Percentiles rank a stretch among this genome's conserved stretches.
phyloP scores from a whole-genome alignment of 108 stramenopile species.

The Fragilariopsis cylindrus region DNA sequence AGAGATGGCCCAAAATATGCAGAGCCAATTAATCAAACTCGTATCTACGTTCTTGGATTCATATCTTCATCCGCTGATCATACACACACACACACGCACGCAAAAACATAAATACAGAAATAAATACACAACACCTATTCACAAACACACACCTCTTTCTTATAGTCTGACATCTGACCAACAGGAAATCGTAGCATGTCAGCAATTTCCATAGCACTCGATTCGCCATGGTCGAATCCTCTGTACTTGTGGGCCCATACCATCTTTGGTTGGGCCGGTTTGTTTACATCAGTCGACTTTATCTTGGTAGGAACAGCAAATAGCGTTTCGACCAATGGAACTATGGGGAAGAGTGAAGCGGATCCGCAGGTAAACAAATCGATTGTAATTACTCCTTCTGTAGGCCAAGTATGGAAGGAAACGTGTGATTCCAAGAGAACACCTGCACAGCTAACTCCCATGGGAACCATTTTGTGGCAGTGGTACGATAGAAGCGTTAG shows the following conservation, averaged over 20 bases:
- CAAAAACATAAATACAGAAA: neutral
- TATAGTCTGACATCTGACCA: constrained; percentile 28
- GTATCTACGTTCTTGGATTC: neutral
- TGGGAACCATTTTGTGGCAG: constrained; percentile 59
- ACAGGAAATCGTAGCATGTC: constrained; percentile 37
- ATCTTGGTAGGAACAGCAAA: constrained; percentile 48
- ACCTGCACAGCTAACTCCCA: constrained; percentile 71
- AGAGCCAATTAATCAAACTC: neutral
- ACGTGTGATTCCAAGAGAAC: constrained; percentile 77
- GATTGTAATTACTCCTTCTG: constrained; percentile 66
- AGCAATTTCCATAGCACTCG: constrained; percentile 18
- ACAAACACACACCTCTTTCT: constrained; percentile 28
- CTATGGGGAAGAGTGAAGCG: constrained; percentile 51
- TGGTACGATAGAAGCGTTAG: constrained; percentile 62
- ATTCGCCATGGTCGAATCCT: constrained; percentile 36
- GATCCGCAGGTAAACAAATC: constrained; percentile 77
- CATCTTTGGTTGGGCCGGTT: constrained; percentile 22
- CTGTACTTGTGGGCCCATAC: constrained; percentile 60
- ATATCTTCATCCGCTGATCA: neutral
- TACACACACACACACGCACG: neutral
- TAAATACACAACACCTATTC: neutral
- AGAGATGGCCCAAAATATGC: neutral
- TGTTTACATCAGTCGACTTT: neutral
- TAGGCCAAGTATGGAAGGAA: constrained; percentile 80
- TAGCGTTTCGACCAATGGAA: constrained; percentile 54